These are phyloP conservation scores for Nitzschia sp. DNA, from an alignment of 108 stramenopile species.

Conservation along the genomic window DNA sequence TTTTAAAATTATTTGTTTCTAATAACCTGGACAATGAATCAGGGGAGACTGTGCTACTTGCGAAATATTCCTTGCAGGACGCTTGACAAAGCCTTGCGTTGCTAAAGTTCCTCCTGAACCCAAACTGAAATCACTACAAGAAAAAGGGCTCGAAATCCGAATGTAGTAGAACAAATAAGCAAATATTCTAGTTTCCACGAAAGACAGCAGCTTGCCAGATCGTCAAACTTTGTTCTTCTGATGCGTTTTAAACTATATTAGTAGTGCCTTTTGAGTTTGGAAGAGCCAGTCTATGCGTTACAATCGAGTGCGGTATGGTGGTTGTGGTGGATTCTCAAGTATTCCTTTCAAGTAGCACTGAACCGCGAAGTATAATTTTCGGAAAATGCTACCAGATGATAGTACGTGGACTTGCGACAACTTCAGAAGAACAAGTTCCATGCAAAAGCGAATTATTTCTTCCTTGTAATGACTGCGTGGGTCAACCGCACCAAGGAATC, in stretches of 20 bases:
- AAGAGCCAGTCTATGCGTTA: neutral
- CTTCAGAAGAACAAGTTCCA: no score
- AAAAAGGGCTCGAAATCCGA: conserved; percentile 73
- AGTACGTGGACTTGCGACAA: no score
- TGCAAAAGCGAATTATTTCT: conserved; percentile 74
- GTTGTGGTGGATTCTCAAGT: no score
- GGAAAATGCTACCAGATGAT: no score
- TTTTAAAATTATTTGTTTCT: no score
- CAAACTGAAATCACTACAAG: conserved; percentile 69
- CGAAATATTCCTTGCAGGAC: conserved; percentile 70
- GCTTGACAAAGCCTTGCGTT: conserved; percentile 73
- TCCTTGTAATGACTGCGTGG: conserved; percentile 89
- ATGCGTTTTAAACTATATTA: neutral
- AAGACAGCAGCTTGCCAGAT: neutral
- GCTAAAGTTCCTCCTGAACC: conserved; percentile 84
- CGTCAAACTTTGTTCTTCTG: neutral
- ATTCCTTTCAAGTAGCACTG: no score
- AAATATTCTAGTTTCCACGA: neutral
- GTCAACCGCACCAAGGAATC: conserved; percentile 88
- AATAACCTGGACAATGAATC: neutral
- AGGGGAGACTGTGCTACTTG: conserved; percentile 82
- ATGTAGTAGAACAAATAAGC: neutral
- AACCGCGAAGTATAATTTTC: no score
- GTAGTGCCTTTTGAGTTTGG: neutral
- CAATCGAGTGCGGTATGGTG: neutral